Percentiles rank a stretch among this genome's conserved stretches.
These are phyloP conservation scores for Sporisorium sorghi DNA, from an alignment of 1,284 basidiomycete species.

Conservation along the genomic window DNA sequence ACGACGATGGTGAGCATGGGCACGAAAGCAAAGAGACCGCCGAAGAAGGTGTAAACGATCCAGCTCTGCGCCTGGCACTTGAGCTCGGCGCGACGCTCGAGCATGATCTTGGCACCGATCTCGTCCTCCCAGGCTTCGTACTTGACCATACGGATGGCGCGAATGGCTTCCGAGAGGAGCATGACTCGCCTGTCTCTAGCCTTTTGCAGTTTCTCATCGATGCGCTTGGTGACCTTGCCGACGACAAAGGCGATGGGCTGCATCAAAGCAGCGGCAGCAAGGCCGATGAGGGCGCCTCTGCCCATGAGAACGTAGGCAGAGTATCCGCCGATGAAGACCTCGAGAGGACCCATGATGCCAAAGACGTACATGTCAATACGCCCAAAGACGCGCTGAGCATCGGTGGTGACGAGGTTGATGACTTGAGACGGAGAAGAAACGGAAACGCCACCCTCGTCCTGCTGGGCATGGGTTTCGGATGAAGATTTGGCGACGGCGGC, in stretches of 20 bases:
- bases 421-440: slow-evolving; percentile 28
- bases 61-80: slow-evolving; percentile 35
- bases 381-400: slow-evolving; percentile 29
- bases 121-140: slow-evolving; percentile 54
- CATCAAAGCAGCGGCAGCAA: slow-evolving; percentile 29
- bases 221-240: slow-evolving; percentile 22
- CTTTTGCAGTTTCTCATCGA: slow-evolving; percentile 44
- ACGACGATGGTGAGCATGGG: slow-evolving; percentile 45
- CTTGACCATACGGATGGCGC: slow-evolving; percentile 55
- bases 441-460: not conserved
- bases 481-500: not conserved
- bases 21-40: slow-evolving; percentile 33
- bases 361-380: slow-evolving; percentile 34
- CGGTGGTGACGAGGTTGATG: slow-evolving; percentile 47
- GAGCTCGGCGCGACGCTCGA: slow-evolving; percentile 25
- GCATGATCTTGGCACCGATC: slow-evolving; percentile 34
- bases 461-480: not conserved
- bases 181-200: slow-evolving; percentile 42
- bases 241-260: slow-evolving; percentile 38
- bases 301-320: slow-evolving; percentile 36
- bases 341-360: slow-evolving; percentile 43
- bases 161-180: slow-evolving; percentile 46
- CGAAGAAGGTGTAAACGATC: slow-evolving; percentile 35
- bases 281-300: slow-evolving; percentile 39
- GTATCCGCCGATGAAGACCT: slow-evolving; percentile 38